phyloP scores from a whole-genome alignment of 2,329 filamentous ascomycete genomes.

The Zalaria sp. region DNA sequence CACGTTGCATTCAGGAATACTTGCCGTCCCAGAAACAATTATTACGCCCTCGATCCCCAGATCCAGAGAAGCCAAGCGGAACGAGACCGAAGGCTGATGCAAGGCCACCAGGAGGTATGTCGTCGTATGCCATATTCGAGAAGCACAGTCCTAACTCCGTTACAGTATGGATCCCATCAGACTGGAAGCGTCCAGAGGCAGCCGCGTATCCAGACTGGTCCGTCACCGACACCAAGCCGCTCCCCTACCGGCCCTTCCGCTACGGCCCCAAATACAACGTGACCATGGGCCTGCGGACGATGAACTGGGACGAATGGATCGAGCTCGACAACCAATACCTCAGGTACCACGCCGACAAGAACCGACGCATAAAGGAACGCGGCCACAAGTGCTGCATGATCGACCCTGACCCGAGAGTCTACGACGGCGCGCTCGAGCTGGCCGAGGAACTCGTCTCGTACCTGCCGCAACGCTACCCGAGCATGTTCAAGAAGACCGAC shows the following conservation, averaged over 20 bases:
- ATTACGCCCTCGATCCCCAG: slow-evolving; percentile 18
- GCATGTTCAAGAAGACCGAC: slow-evolving; percentile 48
- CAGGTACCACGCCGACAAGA: slow-evolving; percentile 59
- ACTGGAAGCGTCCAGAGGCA: slow-evolving; percentile 47
- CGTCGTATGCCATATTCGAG: neutral
- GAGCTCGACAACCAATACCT: slow-evolving; percentile 71
- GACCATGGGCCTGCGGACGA: slow-evolving; percentile 61
- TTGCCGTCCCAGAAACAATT: neutral
- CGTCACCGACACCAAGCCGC: slow-evolving; percentile 51
- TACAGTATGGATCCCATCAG: slow-evolving; percentile 41
- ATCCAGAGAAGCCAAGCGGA: slow-evolving; percentile 30
- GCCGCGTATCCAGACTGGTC: slow-evolving; percentile 55
- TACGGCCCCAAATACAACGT: slow-evolving; percentile 64
- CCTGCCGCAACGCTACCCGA: slow-evolving; percentile 61
- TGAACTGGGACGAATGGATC: slow-evolving; percentile 64
- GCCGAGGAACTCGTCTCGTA: slow-evolving; percentile 59
- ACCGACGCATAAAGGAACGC: slow-evolving; percentile 50
- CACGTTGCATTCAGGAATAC: too few relatives aligned
- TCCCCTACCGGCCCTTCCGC: slow-evolving; percentile 66
- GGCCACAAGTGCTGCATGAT: slow-evolving; percentile 55
- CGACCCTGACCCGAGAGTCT: slow-evolving; percentile 41
- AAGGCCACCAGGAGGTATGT: slow-evolving; percentile 33
- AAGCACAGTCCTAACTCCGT: slow-evolving; percentile 3
- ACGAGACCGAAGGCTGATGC: slow-evolving; percentile 17
- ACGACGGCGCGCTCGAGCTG: slow-evolving; percentile 59